Conservation (phyloP, 2,329 filamentous ascomycete genomes). For the Monosporascus sp. region DNA sequence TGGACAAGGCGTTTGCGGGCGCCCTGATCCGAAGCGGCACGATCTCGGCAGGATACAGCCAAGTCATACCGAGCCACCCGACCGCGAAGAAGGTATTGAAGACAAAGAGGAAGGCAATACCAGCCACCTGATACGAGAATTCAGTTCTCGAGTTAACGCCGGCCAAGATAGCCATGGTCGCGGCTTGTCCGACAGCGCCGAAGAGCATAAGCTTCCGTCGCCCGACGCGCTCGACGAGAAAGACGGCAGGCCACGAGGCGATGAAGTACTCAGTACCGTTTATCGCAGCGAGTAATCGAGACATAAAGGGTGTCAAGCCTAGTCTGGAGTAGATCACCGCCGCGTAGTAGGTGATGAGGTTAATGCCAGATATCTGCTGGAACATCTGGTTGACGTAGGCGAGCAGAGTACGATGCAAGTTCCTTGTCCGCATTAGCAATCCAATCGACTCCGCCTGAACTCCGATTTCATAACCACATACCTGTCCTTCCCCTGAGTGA, state of each 20-base stretch:
- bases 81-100: constrained; percentile 50
- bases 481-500: constrained; percentile 52
- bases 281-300: constrained; percentile 52
- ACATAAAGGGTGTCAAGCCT: constrained; percentile 47
- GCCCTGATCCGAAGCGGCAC: constrained; percentile 47
- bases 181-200: constrained; percentile 57
- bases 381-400: constrained; percentile 55
- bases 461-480: constrained; percentile 6
- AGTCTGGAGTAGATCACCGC: constrained; percentile 45
- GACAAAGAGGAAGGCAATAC: constrained; percentile 39
- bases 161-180: constrained; percentile 60
- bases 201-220: constrained; percentile 69
- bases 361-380: constrained; percentile 43
- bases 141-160: constrained; percentile 31
- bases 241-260: constrained; percentile 54
- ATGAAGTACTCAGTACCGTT: constrained; percentile 46
- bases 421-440: constrained; percentile 20
- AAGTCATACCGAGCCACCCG: constrained; percentile 50
- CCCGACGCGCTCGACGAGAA: constrained; percentile 61
- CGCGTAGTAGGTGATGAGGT: constrained; percentile 40
- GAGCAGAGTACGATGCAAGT: constrained; percentile 49
- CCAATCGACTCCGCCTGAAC: not conserved
- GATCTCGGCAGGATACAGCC: constrained; percentile 55
- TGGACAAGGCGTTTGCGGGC: constrained; percentile 50
- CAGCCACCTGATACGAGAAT: constrained; percentile 22